Base-by-base conservation (phyloP, 2,329 filamentous ascomycete genomes). In the Diaporthe helianthi region DNA sequence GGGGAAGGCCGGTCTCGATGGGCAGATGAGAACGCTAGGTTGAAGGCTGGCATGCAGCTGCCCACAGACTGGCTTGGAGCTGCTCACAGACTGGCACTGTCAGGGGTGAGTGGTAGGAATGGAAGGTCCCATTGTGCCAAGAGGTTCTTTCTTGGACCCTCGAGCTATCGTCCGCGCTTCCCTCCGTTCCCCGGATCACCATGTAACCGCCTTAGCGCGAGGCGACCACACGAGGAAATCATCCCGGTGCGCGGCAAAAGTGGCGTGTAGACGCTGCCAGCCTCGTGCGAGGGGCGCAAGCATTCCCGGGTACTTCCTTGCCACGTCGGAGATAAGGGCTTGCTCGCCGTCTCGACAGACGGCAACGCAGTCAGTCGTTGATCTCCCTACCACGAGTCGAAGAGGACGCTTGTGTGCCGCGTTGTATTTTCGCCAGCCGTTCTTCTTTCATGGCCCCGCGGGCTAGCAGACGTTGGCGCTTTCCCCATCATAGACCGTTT, bases 81-180 rank as follows among this genome's bases (percentile, higher is more conserved):
- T 47, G 12, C 29, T 33, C 58, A 29, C 58, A 47, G 26, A 33
- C 24, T 47, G 29, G 38, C 41, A 29, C 33, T 4, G 6, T 9
- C 24, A 19, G 38, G 55, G 38, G 24, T 47, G 55, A 22, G 12
- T n/a, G 29, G 47, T n/a, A 4, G 22, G 17, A 7, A 46, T 60
- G 55, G 46, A 31, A 44, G 38, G 58, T 61, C 41, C 44, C 29
- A 63, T 49, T 47, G 41, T 49, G 58, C 58, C 58, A 49, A 63
- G 58, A 15, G 12, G 44, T 63, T 46, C 41, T 63, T 63, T 63
- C 26, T 49, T 49, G 19, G 47, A 26, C n/a, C 58, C 12, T n/a
- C n/a, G n/a, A n/a, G n/a, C n/a, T 60, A 38, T 17, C 17, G 26
- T 33, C 13, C 26, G 58, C 58, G n/a, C 29, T 33, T n/a, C 7